phyloP scores from a whole-genome alignment of 2,329 filamentous ascomycete genomes.

The Akanthomyces uredinophilus region DNA sequence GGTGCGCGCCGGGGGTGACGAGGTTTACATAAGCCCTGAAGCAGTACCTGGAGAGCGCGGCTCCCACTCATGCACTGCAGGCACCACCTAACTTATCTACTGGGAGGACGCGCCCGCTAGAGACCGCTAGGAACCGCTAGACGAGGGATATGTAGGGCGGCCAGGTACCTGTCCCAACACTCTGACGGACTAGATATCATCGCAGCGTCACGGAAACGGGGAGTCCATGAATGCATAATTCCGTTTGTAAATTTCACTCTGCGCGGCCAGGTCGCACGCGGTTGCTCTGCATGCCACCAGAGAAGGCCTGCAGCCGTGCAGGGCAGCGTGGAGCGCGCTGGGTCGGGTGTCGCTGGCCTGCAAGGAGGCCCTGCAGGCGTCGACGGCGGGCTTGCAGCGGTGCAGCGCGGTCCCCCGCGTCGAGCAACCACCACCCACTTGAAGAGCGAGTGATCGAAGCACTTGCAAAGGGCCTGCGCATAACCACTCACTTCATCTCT shows the following conservation, averaged over 20 bases:
- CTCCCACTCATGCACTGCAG: too few relatives aligned
- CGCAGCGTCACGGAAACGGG: too few relatives aligned
- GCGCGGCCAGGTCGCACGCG: too few relatives aligned
- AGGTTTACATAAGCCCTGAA: too few relatives aligned
- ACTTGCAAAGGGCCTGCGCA: background rate
- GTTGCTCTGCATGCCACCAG: too few relatives aligned
- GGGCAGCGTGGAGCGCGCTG: background rate
- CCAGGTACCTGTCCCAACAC: background rate
- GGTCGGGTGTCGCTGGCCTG: background rate
- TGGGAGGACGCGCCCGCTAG: too few relatives aligned
- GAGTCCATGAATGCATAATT: too few relatives aligned
- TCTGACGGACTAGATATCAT: too few relatives aligned
- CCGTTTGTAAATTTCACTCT: background rate
- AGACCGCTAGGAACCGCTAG: too few relatives aligned
- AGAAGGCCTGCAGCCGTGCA: background rate
- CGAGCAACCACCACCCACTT: background rate
- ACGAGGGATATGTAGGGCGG: too few relatives aligned
- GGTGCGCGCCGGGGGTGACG: background rate
- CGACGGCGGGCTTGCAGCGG: background rate
- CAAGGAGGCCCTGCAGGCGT: too few relatives aligned
- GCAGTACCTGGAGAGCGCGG: background rate
- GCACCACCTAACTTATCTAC: too few relatives aligned
- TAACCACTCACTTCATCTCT: background rate
- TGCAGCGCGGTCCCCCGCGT: background rate
- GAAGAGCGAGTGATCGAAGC: background rate